Conservation (phyloP, 495 filamentous ascomycete genomes). For the Neurospora discreta region DNA sequence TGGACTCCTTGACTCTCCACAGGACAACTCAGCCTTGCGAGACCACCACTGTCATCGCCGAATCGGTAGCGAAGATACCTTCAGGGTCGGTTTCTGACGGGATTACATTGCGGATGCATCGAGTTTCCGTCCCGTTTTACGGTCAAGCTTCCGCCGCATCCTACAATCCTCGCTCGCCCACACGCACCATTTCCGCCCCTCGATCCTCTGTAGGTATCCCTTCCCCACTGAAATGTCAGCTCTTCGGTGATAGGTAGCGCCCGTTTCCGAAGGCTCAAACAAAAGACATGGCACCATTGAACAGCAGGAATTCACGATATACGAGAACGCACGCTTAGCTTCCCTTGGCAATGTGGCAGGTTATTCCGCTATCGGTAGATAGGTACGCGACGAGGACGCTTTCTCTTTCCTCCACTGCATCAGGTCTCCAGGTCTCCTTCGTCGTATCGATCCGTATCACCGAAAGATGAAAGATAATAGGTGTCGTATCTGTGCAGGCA, state of each 20-base stretch:
- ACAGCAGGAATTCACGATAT: not conserved
- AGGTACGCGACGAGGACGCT: not conserved
- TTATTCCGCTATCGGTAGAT: not conserved
- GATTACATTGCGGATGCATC: not conserved
- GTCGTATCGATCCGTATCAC: not conserved
- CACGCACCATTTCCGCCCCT: not conserved
- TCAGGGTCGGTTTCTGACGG: not conserved
- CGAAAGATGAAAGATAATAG: not conserved
- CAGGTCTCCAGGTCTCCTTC: not conserved
- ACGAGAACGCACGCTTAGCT: not conserved
- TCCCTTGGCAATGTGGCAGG: not conserved
- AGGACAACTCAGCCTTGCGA: not conserved
- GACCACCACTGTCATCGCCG: not conserved
- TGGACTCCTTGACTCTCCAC: not conserved
- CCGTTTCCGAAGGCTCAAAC: not conserved
- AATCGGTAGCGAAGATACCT: not conserved
- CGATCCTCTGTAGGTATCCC: not conserved
- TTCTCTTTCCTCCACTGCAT: not conserved
- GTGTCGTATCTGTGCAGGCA: not conserved
- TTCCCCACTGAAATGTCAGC: not conserved
- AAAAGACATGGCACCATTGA: not conserved
- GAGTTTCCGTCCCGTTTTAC: not conserved
- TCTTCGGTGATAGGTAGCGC: not conserved
- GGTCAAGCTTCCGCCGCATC: not conserved
- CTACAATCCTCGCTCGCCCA: not conserved